Percentiles rank a stretch among this genome's conserved stretches.
These are phyloP conservation scores for Tetracentron sinense DNA, from an alignment of 164 flowering plant genomes.

Conservation along the genomic window DNA sequence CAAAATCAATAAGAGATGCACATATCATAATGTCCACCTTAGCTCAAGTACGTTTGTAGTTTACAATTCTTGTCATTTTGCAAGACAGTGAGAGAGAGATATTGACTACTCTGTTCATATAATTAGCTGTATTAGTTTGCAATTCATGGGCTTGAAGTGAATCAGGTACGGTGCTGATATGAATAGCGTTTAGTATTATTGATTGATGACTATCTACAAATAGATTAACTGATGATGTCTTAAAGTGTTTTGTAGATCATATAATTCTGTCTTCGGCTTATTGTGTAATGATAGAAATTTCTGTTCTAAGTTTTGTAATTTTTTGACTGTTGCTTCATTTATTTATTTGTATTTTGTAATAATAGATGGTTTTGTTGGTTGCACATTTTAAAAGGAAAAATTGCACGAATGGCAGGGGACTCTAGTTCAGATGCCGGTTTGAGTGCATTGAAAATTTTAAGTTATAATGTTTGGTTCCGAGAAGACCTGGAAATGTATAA, in stretches of 20 bases:
- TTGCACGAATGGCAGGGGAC: conserved; percentile 18
- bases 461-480: conserved; percentile 91
- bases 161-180: no score
- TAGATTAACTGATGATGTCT: no score
- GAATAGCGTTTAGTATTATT: no score
- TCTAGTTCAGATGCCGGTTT: conserved; percentile 9
- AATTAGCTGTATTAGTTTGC: neutral
- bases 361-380: neutral
- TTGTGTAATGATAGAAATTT: neutral
- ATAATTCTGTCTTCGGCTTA: neutral
- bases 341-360: neutral
- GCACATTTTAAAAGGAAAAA: neutral
- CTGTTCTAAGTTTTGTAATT: neutral
- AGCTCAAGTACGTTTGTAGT: no score
- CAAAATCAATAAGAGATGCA: no score
- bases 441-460: conserved; percentile 56
- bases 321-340: neutral
- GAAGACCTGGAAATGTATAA: conserved; percentile 76
- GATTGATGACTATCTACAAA: no score
- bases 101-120: neutral
- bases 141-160: no score
- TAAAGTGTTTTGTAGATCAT: no score
- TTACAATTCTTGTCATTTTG: no score
- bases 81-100: no score
- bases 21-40: no score